phyloP scores from a whole-genome alignment of 1,284 basidiomycete genomes.

The Cryptococcus floricola region DNA sequence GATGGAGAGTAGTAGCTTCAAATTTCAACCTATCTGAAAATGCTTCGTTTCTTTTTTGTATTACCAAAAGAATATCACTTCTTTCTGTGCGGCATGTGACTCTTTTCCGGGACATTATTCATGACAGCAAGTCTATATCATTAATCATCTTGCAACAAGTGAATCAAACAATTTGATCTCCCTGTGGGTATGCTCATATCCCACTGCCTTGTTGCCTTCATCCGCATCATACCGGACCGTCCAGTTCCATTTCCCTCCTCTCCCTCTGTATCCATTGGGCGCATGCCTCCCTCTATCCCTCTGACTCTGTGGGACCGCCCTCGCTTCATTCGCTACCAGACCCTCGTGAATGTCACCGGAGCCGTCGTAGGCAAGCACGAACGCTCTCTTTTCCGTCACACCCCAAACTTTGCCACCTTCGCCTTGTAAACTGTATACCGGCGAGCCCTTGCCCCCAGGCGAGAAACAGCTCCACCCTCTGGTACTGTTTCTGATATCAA shows the following conservation, averaged over 20 bases:
- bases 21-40: no score
- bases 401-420: conserved; percentile 48
- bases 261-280: conserved; percentile 26
- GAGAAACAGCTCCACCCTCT: conserved; percentile 44
- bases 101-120: conserved; percentile 2
- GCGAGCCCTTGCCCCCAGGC: conserved; percentile 43
- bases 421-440: conserved; percentile 43
- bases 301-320: conserved; percentile 6
- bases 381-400: conserved; percentile 42
- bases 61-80: conserved; percentile 2
- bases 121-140: background rate
- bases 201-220: conserved; percentile 19
- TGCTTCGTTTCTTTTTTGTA: background rate
- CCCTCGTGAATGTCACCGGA: conserved; percentile 20
- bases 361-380: conserved; percentile 45
- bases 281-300: conserved; percentile 17
- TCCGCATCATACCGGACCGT: conserved; percentile 33
- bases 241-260: conserved; percentile 36
- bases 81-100: conserved; percentile 4
- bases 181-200: conserved; percentile 37
- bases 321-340: conserved; percentile 15
- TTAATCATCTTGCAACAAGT: background rate
- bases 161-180: conserved; percentile 33
- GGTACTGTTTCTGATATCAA: conserved; percentile 33
- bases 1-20: background rate